Base-by-base conservation (phyloP, 2,329 filamentous ascomycete genomes). In the Aspergillus carbonarius region DNA sequence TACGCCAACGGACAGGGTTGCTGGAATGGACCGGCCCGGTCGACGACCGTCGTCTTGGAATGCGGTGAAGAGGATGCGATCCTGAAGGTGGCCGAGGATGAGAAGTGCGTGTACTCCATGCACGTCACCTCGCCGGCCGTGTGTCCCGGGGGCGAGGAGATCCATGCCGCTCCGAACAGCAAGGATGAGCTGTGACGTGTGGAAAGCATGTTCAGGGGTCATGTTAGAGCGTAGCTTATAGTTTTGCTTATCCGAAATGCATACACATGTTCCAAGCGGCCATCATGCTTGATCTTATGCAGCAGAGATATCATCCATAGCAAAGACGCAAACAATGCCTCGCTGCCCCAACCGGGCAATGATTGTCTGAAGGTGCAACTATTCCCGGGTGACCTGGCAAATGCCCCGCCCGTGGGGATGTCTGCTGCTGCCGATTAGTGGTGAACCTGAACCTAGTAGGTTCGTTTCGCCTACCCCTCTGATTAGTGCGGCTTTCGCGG, bases 41-140 rank as follows among this genome's bases (percentile, higher is more conserved):
- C 88, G 59, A 97, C 93, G 0, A 88, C 88, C 58, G 92, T 98
- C 25, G 88, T 96, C 75, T 76, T 99, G 66, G 92, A 86, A 8
- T 99, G 95, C 73, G 88, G 90, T 3, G 92, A 96, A 78, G 89
- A 87, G 60, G 91, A 97, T 69, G 92, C 97, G 83, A 82, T 99
- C 49, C 93, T 93, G 88, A 91, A 93, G 74, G 87, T 98, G 7
- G 87, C 87, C 53, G 95, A 99, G 81, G 87, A 92, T 62, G 95
- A 98, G 81, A 99, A 98, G 82, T 99, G 95, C 73, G 89, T 97
- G 10, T 99, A 99, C 77, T 88, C 89, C 71, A 96, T 98, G 91
- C 91, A 96, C 77, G 91, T 96, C 8, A 95, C 93, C 23, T 96
- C 92, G 12, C 92, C 95, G 1, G 92, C 91, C 15, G 95, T 89